Evolutionary conservation across 257 asterid genomes (phyloP).

Genomic region (Scutellaria minor): DNA sequence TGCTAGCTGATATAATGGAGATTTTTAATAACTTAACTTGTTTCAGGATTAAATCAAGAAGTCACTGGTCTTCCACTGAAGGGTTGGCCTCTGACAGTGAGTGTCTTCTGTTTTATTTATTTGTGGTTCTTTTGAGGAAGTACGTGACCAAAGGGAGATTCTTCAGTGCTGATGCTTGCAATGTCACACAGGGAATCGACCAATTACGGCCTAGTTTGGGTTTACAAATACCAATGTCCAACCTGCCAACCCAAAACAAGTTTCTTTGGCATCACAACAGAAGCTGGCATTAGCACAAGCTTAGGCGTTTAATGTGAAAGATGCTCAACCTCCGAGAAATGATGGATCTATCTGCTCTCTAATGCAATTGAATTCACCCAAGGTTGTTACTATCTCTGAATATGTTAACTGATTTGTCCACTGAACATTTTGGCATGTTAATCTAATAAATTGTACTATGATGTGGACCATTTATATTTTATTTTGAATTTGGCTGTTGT

Average conservation of each 20-base stretch:
- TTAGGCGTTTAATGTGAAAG: constrained; percentile 81
- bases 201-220: constrained; percentile 89
- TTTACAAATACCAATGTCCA: constrained; percentile 90
- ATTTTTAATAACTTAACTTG: constrained; percentile 27
- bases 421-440: constrained; percentile 24
- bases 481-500: constrained; percentile 13
- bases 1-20: constrained; percentile 11
- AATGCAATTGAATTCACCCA: constrained; percentile 90
- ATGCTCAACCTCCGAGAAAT: constrained; percentile 89
- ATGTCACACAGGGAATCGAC: constrained; percentile 77
- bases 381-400: constrained; percentile 50
- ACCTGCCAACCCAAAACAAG: constrained; percentile 79
- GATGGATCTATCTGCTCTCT: constrained; percentile 98
- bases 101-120: constrained; percentile 45
- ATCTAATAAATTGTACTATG: constrained; percentile 8
- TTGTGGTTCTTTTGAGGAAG: constrained; percentile 21
- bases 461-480: constrained; percentile 26
- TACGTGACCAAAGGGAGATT: constrained; percentile 2
- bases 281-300: constrained; percentile 94
- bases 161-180: constrained; percentile 35
- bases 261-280: constrained; percentile 85
- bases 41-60: constrained; percentile 87
- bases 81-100: constrained; percentile 99
- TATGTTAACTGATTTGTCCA: constrained; percentile 11
- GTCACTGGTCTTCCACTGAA: constrained; percentile 89